Evolutionary conservation across 2,329 filamentous ascomycete species (phyloP).

Genomic region (Hypoxylon sp.): DNA sequence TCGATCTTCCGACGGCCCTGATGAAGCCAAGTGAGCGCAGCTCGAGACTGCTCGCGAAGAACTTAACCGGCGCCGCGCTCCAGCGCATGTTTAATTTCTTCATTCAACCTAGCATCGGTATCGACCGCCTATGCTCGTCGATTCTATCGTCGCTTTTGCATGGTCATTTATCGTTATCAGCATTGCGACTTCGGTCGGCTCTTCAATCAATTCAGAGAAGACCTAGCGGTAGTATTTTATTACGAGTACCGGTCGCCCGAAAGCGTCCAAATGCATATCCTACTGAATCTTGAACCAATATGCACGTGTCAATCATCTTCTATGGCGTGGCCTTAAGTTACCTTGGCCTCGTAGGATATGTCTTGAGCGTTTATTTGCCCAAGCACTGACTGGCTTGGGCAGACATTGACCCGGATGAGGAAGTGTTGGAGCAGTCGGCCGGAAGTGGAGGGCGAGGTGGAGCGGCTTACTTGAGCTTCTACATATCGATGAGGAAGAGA

Average conservation of each 20-base stretch:
- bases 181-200: constrained; percentile 28
- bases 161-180: constrained; percentile 35
- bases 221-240: constrained; percentile 32
- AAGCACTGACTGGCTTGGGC: constrained; percentile 42
- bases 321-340: constrained; percentile 46
- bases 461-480: constrained; percentile 32
- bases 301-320: constrained; percentile 49
- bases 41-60: constrained; percentile 43
- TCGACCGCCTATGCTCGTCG: constrained; percentile 40
- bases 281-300: constrained; percentile 50
- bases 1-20: constrained; percentile 59
- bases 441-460: constrained; percentile 34
- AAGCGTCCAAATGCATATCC: constrained; percentile 43
- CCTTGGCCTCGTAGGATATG: constrained; percentile 53
- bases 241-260: constrained; percentile 39
- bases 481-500: constrained; percentile 30
- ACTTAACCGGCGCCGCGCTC: constrained; percentile 52
- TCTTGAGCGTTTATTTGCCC: constrained; percentile 46
- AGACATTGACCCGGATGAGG: constrained; percentile 46
- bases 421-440: constrained; percentile 50
- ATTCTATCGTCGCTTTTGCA: constrained; percentile 41
- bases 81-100: constrained; percentile 50
- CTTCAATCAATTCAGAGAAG: constrained; percentile 32
- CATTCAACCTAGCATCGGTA: constrained; percentile 50
- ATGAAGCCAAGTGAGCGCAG: constrained; percentile 62